Evolutionary conservation across 768 basidiomycete species (phyloP), one percentile per base, ranked within the genome.

Genomic region (Mycena vulgaris): DNA sequence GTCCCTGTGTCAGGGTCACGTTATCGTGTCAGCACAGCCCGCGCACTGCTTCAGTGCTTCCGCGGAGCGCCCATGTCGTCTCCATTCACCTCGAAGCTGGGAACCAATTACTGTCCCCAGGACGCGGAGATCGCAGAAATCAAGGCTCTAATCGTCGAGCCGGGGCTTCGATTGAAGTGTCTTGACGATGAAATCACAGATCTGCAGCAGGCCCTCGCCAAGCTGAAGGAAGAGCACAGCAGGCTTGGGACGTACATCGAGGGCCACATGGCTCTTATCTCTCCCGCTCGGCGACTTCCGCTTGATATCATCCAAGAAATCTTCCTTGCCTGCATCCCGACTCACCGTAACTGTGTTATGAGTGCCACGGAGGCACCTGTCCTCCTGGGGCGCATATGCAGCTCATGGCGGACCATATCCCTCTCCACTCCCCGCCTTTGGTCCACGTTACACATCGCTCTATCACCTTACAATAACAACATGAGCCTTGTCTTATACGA

Each of bases 371-470:
- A 58, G 48, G 66, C 66, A 28, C 70, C 70, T 3, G 27, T 68
- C 19, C 55, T 68, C 37, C 62, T 72, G 3, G 55, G 65, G 2
- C 70, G 70, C 21, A 39, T 72, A 16, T 71, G 70, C 35, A 59
- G 69, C 40, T 39, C 49, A 13, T 71, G 69, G 64, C 48, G 69
- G 16, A 14, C 40, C 8, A 53, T 71, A 0, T 42, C 65, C 1
- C 59, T 55, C 33, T 52, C 69, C 21, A 66, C 64, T 19, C 69
- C 70, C 0, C 58, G 60, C 6, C 55, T 71, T 47, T 71, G 70
- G 28, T 45, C 53, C 16, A 33, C n/a, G n/a, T 45, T 63, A 21
- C 68, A 69, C 21, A 28, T 69, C 17, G 56, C 35, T 21, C 27
- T 39, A 8, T 16, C 39, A 39, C 14, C 3, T 3, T 3, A 56